Base-by-base conservation (phyloP, 257 asterid genomes). In the Solanum bulbocastanum region DNA sequence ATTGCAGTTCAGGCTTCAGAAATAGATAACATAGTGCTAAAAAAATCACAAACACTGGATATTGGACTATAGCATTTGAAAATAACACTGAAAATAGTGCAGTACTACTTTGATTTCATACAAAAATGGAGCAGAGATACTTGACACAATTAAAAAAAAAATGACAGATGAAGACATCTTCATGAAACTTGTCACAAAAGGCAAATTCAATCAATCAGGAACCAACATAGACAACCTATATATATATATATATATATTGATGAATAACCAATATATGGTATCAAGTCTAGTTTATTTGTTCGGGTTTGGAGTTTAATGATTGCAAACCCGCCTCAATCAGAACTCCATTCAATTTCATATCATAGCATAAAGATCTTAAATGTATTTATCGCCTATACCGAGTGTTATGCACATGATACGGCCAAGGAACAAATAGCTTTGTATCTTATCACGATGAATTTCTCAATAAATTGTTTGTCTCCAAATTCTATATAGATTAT, bases 1-100 rank as follows among this genome's bases (percentile, higher is more conserved):
- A 93, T 72, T 71, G 68, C 87, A 87, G 87, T 75, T 81, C 88
- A 79, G 58, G 56, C 44, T 18, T 82, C 44, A 82, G 69, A 49
- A 82, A 44, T 44, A 52, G 36, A 49, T 30, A 27, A 81, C 69
- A 30, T 32, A 82, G 14, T n/a, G 10, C 44, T 18, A 49, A 16
- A 81, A 27, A 27, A 18, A 18, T 32, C 66, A 30, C 42, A 8
- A 25, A 42, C 84, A 78, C 65, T 4, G 39, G 16, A 78, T 25
- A 44, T 79, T 27, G 66, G 66, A 79, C 20, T 13, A 79, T 4
- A 44, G 16, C 44, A 82, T 46, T 49, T 49, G 86, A 82, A 49
- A 32, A 10, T 82, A 81, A 16, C 85, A 81, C 40, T 18, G 42
- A 49, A 82, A 49, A 82, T 44, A 82, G 32, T 82, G 85, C 30